Base-by-base conservation (phyloP, 345 rosid genomes). In the Camelina laxa region DNA sequence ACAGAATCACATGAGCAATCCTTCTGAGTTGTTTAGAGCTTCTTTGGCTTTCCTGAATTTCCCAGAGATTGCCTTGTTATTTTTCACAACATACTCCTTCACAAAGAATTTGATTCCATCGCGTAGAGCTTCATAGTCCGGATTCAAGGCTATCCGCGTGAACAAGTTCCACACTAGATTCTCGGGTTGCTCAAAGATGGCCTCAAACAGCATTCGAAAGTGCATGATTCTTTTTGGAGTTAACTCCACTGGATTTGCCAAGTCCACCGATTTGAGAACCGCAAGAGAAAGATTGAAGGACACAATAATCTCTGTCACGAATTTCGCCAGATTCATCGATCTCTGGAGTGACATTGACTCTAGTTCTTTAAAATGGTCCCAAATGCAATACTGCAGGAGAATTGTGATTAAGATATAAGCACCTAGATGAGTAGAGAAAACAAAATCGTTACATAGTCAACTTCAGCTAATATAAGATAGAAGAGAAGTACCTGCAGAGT, bases 361-460 rank as follows among this genome's bases (percentile, higher is more conserved):
- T 59, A 90, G 81, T 86, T 89, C 92, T 58, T 87, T 92, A 70
- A 87, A 92, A 67, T 89, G 96, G 78, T 95, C 99, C 96, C 97
- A 88, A 9, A 92, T 65, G 77, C 97, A 90, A 78, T 65, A 90
- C 99, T 94, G 92, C 68, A 33, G 22, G 39, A 69, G 24, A 59
- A 16, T 42, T 44, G 10, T 19, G 12, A 51, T 50, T 14, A 4
- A 38, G 19, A 8, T 9, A 16, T 27, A 41, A 15, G 3, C 57
- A 65, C 6, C 6, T 19, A 38, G 4, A 65, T 57, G 13, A 56
- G 24, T 0, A 19, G 54, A 69, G 49, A 62, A 21, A 61, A 33
- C 1, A n/a, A 1, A 68, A 14, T 10, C 9, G 4, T 21, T 45
- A 61, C 44, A 13, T 33, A 53, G 19, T 19, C 1, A 0, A 31